Base-by-base conservation (phyloP, 371 early-diverging fungal species). In the Smittium culicis region DNA sequence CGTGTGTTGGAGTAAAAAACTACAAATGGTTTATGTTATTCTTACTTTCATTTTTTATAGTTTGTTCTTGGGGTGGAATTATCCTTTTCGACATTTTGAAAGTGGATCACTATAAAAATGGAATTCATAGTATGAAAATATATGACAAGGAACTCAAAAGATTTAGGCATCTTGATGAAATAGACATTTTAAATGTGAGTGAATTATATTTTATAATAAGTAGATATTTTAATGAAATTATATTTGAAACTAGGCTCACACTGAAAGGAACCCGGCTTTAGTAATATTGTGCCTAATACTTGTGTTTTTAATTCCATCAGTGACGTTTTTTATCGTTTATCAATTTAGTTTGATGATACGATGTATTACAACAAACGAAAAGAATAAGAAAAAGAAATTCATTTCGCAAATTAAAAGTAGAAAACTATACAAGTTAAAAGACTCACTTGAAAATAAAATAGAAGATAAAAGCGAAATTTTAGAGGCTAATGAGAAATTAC, bases 11-110 rank as follows among this genome's bases (percentile, higher is more conserved):
- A 2, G 24, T 56, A 25, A 59, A 58, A 27, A 67, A 67, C 30
- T 58, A 32, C 33, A 67, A 67, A 33, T 35, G 27, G 30, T 65
- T 66, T 67, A 68, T 45, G 27, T 24, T 33, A 27, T 69, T 66
- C 45, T 64, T 64, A 34, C 29, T 64, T 17, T 34, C 65, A 25
- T 64, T 64, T 30, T 24, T 35, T 5, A 30, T 64, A 35, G 34
- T 64, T 64, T 64, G 34, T 29, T 2, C 20, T 11, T 64, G 65
- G 65, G 65, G 65, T 25, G 8, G 20, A 31, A 5, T 3, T 20
- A 35, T 64, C 3, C 2, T 64, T 2, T 29, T 35, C 24, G n/a
- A 45, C n/a, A 14, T 64, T 11, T 29, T 64, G 45, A 20, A 34
- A 29, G 45, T 17, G 2, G 35, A 64, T 35, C 54, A 64, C 25